Evolutionary conservation across 1,284 basidiomycete genomes (phyloP).

Genomic region (Pterulicium gracile): DNA sequence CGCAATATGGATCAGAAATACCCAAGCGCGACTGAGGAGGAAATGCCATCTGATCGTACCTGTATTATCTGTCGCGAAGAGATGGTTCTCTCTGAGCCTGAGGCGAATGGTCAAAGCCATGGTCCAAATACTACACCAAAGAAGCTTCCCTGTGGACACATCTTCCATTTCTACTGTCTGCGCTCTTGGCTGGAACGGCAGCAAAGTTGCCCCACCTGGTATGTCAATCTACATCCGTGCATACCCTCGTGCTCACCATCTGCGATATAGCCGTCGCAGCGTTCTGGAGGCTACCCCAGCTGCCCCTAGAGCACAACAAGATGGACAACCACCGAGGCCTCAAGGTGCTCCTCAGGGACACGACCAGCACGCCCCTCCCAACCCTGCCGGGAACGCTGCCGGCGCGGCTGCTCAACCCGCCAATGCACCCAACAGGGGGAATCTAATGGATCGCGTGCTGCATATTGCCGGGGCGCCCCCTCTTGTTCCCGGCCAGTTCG

Average conservation of each 20-base stretch:
- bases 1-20: conserved; percentile 96
- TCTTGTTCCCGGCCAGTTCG: conserved; percentile 11
- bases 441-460: neutral
- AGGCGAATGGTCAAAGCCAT: conserved; percentile 29
- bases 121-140: conserved; percentile 94
- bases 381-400: neutral
- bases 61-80: conserved; percentile 99
- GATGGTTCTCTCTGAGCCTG: conserved; percentile 49
- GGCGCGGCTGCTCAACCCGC: neutral
- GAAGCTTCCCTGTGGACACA: conserved; percentile 91
- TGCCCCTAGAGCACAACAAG: conserved; percentile 20
- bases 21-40: conserved; percentile 85
- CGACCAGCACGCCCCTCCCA: neutral
- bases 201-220: conserved; percentile 95
- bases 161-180: conserved; percentile 97
- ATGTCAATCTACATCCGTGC: conserved; percentile 17
- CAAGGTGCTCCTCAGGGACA: neutral
- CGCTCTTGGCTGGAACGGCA: conserved; percentile 97
- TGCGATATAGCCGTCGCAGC: conserved; percentile 69
- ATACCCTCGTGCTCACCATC: neutral
- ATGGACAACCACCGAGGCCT: conserved; percentile 22
- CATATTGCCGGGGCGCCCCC: conserved; percentile 4
- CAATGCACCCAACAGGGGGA: neutral
- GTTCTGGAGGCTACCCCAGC: conserved; percentile 53
- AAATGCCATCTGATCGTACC: conserved; percentile 77